Evolutionary conservation across 1,284 basidiomycete genomes (phyloP), one percentile per base, ranked within the genome.

Genomic region (Nidula niveotomentosa): DNA sequence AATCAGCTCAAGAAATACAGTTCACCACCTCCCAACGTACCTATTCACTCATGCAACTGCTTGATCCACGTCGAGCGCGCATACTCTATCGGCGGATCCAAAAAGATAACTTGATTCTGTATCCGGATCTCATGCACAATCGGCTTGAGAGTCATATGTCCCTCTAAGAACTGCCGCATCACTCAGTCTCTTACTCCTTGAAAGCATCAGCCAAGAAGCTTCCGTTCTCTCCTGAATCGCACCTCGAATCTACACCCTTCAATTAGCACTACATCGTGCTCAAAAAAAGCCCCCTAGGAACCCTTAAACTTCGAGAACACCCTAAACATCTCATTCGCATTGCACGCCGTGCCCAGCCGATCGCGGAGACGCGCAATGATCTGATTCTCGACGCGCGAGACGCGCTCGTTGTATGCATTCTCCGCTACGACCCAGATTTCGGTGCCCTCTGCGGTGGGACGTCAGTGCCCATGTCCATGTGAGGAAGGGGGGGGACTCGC

Each of bases 311-410:
- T 97, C 5, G 94, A 96, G 72, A 99, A 96, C 48, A 98, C 96
- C 53, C 96, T 85, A 74, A 99, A 98, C 96, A 98, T 99, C 76
- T 98, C 96, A 67, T 97, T 96, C 1, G 97, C 96, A 66, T 97
- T 98, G 50, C 94, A 82, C 30, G 96, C 96, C 8, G 94, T 96
- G n/a, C 93, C 97, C 17, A 99, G 81, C 56, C 94, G 81, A 70
- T 98, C 95, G 36, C 96, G 83, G 52, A 99, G 74, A 23, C 93
- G 81, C 6, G 96, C 93, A 69, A 99, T 99, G 69, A 99, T 98
- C 69, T 96, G 96, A 75, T 97, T 98, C 76, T 99, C 97, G 37
- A 99, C 97, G 8, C 96, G 83, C 0, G 96, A 91, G 6, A 99
- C 95, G 12, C 96, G 90, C 70, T 98, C 96, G 65, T 98, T 98